Evolutionary conservation across 352 stramenopile genomes (phyloP).

Genomic region (Phytophthora chlamydospora): DNA sequence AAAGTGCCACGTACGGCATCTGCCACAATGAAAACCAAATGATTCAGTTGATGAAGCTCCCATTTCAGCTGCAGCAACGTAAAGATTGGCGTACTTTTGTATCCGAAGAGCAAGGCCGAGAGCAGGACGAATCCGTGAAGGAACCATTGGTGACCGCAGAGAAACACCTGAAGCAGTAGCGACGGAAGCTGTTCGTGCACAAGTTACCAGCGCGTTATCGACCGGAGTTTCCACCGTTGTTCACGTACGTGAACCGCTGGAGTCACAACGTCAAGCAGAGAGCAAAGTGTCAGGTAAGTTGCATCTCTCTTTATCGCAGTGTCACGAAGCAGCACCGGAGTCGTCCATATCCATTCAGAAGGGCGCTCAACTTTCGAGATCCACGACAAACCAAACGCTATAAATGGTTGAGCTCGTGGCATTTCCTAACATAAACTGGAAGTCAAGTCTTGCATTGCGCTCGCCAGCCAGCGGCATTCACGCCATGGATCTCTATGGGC

Average conservation of each 20-base stretch:
- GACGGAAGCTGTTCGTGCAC: slow-evolving; percentile 44
- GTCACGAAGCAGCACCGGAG: not conserved
- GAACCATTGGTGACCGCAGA: slow-evolving; percentile 75
- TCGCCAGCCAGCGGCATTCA: not conserved
- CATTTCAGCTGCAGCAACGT: not conserved
- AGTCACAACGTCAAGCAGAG: not conserved
- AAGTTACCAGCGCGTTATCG: slow-evolving; percentile 3
- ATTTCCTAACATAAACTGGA: slow-evolving; percentile 6
- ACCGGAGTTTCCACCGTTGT: not conserved
- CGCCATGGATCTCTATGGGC: slow-evolving; percentile 52
- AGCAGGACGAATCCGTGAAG: slow-evolving; percentile 62
- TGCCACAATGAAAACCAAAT: slow-evolving; percentile 18
- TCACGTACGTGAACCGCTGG: slow-evolving; percentile 18
- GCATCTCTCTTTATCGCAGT: not conserved
- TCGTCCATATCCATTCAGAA: slow-evolving; percentile 8
- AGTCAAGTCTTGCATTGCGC: slow-evolving; percentile 8
- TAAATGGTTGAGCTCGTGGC: slow-evolving; percentile 8
- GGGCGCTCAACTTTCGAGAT: too few species aligned
- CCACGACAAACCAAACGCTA: not conserved
- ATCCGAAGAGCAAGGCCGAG: slow-evolving; percentile 62
- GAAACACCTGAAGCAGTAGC: slow-evolving; percentile 68
- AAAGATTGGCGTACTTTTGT: slow-evolving; percentile 60
- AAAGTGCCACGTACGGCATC: slow-evolving; percentile 57
- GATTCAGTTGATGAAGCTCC: not conserved
- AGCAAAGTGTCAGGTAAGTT: too few species aligned